These are phyloP conservation scores for Rosa persica DNA, from an alignment of 306 rosid species.

Conservation along the genomic window DNA sequence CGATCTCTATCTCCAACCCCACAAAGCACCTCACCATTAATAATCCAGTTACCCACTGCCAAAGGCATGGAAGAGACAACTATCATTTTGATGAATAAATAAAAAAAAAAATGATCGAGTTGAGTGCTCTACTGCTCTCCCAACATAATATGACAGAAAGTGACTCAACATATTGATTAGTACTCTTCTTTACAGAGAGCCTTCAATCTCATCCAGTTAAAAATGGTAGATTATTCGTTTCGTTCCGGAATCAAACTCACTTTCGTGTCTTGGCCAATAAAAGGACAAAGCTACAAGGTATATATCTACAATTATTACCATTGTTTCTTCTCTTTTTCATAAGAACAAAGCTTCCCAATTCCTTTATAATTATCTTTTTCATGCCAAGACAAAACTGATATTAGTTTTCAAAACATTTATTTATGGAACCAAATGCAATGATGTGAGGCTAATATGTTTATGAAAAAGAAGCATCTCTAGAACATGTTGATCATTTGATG, in stretches of 20 bases:
- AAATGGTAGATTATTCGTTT: not conserved
- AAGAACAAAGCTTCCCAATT: not conserved
- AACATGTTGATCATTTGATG: not conserved
- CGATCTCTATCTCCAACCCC: conserved; percentile 37
- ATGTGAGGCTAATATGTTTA: not conserved
- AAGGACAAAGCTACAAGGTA: not conserved
- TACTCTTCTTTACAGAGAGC: conserved; percentile 1
- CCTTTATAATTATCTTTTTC: not conserved
- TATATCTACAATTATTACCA: not conserved
- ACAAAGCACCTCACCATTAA: conserved; percentile 27
- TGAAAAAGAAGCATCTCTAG: not conserved
- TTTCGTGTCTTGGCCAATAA: not conserved
- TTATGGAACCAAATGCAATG: not conserved
- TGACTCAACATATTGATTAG: conserved; percentile 21
- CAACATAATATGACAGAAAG: conserved; percentile 41
- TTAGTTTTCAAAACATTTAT: not conserved
- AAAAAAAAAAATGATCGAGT: not conserved
- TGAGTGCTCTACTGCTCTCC: conserved; percentile 15
- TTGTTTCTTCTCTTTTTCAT: not conserved
- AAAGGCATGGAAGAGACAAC: conserved; percentile 27
- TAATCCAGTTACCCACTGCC: conserved; percentile 40
- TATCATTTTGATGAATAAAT: conserved; percentile 30
- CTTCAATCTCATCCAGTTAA: conserved; percentile 10
- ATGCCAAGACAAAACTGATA: conserved; percentile 12
- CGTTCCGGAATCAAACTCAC: not conserved